A percentile compares a stretch with the other conserved stretches of the same genome.
phyloP scores from a whole-genome alignment of 2,329 filamentous ascomycete genomes.

The Pseudogymnoascus pannorum region DNA sequence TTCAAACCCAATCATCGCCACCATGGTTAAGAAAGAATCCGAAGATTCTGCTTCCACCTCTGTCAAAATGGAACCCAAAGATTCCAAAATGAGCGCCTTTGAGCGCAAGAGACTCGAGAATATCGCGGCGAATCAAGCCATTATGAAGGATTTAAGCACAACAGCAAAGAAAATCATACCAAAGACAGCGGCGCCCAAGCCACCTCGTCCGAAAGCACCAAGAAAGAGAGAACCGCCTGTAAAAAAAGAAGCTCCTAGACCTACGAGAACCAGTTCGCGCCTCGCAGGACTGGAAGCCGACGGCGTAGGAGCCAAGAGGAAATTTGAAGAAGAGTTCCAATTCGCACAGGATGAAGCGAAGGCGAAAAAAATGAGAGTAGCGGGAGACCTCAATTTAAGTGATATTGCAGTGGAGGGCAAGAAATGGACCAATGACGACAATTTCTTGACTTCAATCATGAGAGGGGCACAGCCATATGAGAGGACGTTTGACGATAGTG shows the following conservation, averaged over 20 bases:
- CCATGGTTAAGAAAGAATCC: neutral
- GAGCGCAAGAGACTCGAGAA: slow-evolving; percentile 80
- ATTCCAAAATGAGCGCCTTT: slow-evolving; percentile 68
- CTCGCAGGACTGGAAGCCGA: slow-evolving; percentile 48
- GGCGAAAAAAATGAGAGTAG: slow-evolving; percentile 57
- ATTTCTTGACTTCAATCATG: slow-evolving; percentile 56
- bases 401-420: slow-evolving; percentile 76
- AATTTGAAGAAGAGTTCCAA: slow-evolving; percentile 57
- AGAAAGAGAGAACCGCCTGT: slow-evolving; percentile 35
- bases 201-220: slow-evolving; percentile 30
- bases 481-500: slow-evolving; percentile 78
- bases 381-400: slow-evolving; percentile 61
- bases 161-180: slow-evolving; percentile 64
- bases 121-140: slow-evolving; percentile 76
- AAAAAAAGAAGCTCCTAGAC: slow-evolving; percentile 40
- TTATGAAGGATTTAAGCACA: slow-evolving; percentile 69
- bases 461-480: slow-evolving; percentile 71
- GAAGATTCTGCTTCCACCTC: slow-evolving; percentile 29
- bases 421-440: slow-evolving; percentile 62
- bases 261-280: slow-evolving; percentile 51
- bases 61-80: slow-evolving; percentile 35
- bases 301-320: slow-evolving; percentile 57
- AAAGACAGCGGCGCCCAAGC: slow-evolving; percentile 41
- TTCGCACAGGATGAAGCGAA: slow-evolving; percentile 49
- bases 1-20: neutral